Evolutionary conservation across 345 rosid species (phyloP).

Genomic region (Rhodomyrtus tomentosa): DNA sequence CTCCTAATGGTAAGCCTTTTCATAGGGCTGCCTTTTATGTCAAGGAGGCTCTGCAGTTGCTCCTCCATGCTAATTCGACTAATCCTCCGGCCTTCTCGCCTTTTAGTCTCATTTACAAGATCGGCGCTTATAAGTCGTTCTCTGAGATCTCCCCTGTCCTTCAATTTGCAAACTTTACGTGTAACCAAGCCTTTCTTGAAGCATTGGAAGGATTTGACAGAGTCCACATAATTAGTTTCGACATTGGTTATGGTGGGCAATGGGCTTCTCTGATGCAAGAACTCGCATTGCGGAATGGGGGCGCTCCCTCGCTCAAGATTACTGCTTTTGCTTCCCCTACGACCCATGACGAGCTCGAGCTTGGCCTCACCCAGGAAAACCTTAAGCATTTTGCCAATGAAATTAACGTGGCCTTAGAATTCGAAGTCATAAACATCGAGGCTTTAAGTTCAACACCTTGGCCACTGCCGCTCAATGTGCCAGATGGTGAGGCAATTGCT

Average conservation of each 20-base stretch:
- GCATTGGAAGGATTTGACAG: conserved; percentile 40
- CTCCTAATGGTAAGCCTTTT: conserved; percentile 63
- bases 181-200: conserved; percentile 86
- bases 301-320: conserved; percentile 51
- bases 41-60: conserved; percentile 62
- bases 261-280: conserved; percentile 97
- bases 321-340: conserved; percentile 68
- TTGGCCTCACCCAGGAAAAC: conserved; percentile 60
- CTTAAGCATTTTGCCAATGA: conserved; percentile 66
- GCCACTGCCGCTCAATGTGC: conserved; percentile 12
- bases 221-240: conserved; percentile 81
- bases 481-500: conserved; percentile 45
- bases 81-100: conserved; percentile 3
- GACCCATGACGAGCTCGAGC: conserved; percentile 44
- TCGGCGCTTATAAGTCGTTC: conserved; percentile 77
- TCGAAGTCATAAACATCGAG: conserved; percentile 51
- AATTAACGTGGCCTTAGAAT: conserved; percentile 55
- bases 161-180: conserved; percentile 83
- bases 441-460: conserved; percentile 40
- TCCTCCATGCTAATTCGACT: conserved; percentile 16
- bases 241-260: conserved; percentile 80
- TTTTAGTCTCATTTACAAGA: conserved; percentile 38
- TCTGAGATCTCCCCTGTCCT: conserved; percentile 81
- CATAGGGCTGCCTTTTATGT: conserved; percentile 73
- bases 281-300: conserved; percentile 49